A percentile compares a stretch with the other conserved stretches of the same genome.
Evolutionary conservation across 306 rosid genomes (phyloP).

Genomic region (Lathyrus aphaca): DNA sequence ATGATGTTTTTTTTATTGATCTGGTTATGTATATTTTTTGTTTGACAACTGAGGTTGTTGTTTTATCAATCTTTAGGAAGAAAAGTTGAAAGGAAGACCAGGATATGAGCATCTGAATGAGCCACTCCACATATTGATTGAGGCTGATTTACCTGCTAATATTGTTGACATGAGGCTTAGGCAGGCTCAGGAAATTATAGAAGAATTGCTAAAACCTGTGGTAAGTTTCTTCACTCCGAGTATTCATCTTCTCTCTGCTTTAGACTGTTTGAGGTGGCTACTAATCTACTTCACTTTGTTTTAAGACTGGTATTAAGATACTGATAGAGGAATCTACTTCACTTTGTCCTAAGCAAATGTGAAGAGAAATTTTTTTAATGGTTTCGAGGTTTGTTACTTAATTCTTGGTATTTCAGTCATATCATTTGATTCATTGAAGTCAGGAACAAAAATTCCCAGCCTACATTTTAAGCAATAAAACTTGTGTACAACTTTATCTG

Average conservation of each 20-base stretch:
- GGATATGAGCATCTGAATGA: conserved; percentile 97
- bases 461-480: background rate
- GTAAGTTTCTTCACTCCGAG: conserved; percentile 50
- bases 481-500: no score
- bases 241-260: conserved; percentile 11
- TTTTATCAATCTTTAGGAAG: conserved; percentile 65
- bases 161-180: conserved; percentile 83
- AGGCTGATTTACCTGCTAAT: conserved; percentile 93
- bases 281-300: conserved; percentile 34
- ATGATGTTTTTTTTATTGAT: conserved; percentile 21
- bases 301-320: conserved; percentile 16
- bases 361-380: conserved; percentile 4
- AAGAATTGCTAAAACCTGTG: conserved; percentile 98
- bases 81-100: conserved; percentile 91
- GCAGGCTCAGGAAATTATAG: conserved; percentile 96
- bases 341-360: conserved; percentile 24
- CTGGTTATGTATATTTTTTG: conserved; percentile 10
- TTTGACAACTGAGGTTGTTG: conserved; percentile 10
- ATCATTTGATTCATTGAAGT: conserved; percentile 18
- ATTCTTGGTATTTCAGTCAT: background rate
- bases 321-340: conserved; percentile 31
- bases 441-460: conserved; percentile 4
- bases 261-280: conserved; percentile 30
- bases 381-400: conserved; percentile 20
- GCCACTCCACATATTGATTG: conserved; percentile 92